Evolutionary conservation across 2,329 filamentous ascomycete species (phyloP), one percentile per base, ranked within the genome.

Genomic region (Stylonectria norvegica): DNA sequence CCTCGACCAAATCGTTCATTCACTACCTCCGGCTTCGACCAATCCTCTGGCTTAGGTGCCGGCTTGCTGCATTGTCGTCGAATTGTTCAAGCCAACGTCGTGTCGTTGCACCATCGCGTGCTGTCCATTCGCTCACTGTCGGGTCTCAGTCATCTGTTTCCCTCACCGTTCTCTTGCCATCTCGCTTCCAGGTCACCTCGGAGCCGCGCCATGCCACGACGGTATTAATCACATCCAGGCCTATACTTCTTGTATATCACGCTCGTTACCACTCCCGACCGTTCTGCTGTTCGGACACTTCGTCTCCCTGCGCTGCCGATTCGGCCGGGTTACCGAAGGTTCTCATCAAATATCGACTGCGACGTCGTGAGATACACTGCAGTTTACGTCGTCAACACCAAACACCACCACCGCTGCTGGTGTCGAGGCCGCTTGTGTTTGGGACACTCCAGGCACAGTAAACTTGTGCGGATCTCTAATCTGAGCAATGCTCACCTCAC

Each of bases 321-420:
- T 38, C 25, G 27, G 20, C 38, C 28, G 34, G 40, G 37, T 40
- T 41, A 45, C 40, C 42, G 41, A 45, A 39, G 29, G 43, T 42
- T 36, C 36, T 33, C 20, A 20, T 40, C 31, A 34, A 42, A 40
- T 37, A 36, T 32, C n/a, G 39, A 48, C 47, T 35, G 46, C 49
- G 49, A 53, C 40, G 45, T 44, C 43, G 51, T 57, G 54, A 57
- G 55, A 57, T 53, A 52, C 49, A 20, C 27, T 50, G 38, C 43
- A 49, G 14, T 51, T 53, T 32, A 48, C 42, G 49, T 39, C 40
- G 20, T 29, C 40, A 41, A 27, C 49, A 43, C 33, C 35, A 42
- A 32, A 32, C 30, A 32, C 30, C 19, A n/a, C 30, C 22, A 25
- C 22, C 11, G 30, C 9, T n/a, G n/a, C n/a, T n/a, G n/a, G n/a